Base-by-base conservation (phyloP, 1,284 basidiomycete genomes). In the Boletellus sp. region DNA sequence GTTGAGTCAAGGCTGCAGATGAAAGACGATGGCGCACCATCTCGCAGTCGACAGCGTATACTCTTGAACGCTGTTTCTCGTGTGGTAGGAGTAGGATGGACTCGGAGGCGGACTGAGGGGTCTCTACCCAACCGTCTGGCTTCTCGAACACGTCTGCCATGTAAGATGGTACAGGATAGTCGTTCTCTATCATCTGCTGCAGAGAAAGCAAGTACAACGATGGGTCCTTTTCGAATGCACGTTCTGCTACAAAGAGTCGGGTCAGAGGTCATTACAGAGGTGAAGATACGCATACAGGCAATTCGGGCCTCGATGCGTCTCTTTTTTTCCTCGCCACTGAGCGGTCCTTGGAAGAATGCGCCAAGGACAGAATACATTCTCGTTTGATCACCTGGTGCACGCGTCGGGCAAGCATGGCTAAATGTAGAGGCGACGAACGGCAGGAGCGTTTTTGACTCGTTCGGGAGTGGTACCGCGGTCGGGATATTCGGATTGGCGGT, bases 141-240 rank as follows among this genome's bases (percentile, higher is more conserved):
- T 77, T 84, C 58, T 80, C 69, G 52, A 82, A 87, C 2, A 80
- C 70, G 50, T 86, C 80, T 14, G 82, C 76, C 68, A 90, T 72
- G 59, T 93, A 91, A 2, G 82, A 82, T 14, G 92, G 88, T 45
- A 93, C 70, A 0, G 86, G 86, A 59, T 94, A 96, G 43, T 91
- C 89, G 59, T 95, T 91, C 60, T 93, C 89, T 40, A 87, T 73
- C 90, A 96, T 94, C 61, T 93, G 85, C 47, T 90, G 82, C 8
- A 84, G 70, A 0, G 83, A 80, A 19, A 95, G 73, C 35, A 92
- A 61, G 66, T 90, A 94, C 38, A 81, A 73, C 41, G 79, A 63
- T 2, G 90, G 86, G 48, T 80, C 77, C 54, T 76, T 77, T 23
- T 78, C 73, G 53, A 73, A 72, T n/a, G 69, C 69, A 32, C 72